Base-by-base conservation (phyloP, 352 stramenopile species). In the Blastocystis sp. region DNA sequence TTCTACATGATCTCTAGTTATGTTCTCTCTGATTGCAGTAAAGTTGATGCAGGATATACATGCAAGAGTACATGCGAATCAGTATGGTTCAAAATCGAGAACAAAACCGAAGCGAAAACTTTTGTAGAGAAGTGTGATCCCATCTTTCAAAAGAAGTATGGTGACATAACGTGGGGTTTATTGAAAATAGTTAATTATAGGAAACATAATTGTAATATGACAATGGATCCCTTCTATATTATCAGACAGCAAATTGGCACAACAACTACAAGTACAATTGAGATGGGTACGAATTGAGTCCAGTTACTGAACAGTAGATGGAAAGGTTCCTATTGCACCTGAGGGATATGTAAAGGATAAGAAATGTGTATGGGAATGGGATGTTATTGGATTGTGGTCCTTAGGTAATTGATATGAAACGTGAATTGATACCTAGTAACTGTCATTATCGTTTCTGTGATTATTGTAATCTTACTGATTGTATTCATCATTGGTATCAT, bases 401-500 rank as follows among this genome's bases (percentile, higher is more conserved):
- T 32, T 61, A 32, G 54, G 54, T 61, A 14, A 61, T 61, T 61
- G 49, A 21, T 57, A 3, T 46, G 39, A 46, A 46, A 46, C 9
- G 39, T 9, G n/a, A 46, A 9, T 46, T 46, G 39, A 46, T 46
- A 2, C 39, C 2, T 46, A 46, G 39, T 46, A 9, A 46, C 3
- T 46, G 39, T 46, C 3, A 46, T 46, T 9, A 9, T 46, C 9
- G 9, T 46, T 9, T 46, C 39, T 46, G 71, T 83, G 1, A 66
- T 54, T 83, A 4, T 66, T 37, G 46, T 3, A 14, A 46, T 83
- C 39, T 5, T 39, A 56, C 27, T 83, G 19, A 39, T 83, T 32
- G 29, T 66, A 12, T 61, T 65, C 14, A 65, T 83, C 51, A 21
- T 39, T 14, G 32, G 63, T 66, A 65, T 83, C 51, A 83, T 83